Evolutionary conservation across 768 basidiomycete species (phyloP), one percentile per base, ranked within the genome.

Genomic region (Cantharellus anzutake): DNA sequence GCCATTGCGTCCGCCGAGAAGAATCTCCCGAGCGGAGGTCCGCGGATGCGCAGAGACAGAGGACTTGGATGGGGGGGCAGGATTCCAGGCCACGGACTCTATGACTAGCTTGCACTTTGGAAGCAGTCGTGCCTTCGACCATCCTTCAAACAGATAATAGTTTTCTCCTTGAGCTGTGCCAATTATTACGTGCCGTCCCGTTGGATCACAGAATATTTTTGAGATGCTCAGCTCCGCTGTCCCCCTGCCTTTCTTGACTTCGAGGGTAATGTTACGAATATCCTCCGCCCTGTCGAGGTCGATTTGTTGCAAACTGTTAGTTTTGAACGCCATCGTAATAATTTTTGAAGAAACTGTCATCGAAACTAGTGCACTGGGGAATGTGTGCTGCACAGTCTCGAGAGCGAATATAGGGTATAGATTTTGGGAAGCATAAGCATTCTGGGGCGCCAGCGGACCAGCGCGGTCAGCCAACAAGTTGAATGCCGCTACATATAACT

Each of bases 41-140:
- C 50, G 51, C 40, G 41, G 48, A 40, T 51, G 35, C 35, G 37
- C 20, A 29, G 20, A 29, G 20, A 29, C 20, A 34, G 7, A 63
- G 3, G 66, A 62, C 77, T 42, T 84, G 71, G 52, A 83, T 67
- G 56, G 78, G 76, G 58, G 79, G 67, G 70, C 80, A 34, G 71
- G 84, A 66, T 90, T 92, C 94, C 94, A 98, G 0, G 88, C 88
- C 44, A 98, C 75, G 63, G 87, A 84, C 69, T 93, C 88, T 64
- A 98, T 84, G 66, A 87, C 76, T 74, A 89, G 82, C 68, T 87
- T 84, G 70, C 92, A 84, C 4, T 75, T 73, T 66, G 87, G 84
- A 58, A 98, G 73, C 51, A 77, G 83, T 51, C 80, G 78, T 0
- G 89, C 84, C 66, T 91, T 88, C 73, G 85, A 86, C 80, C 83